Base-by-base conservation (phyloP, 306 rosid genomes). In the Quercus glauca region DNA sequence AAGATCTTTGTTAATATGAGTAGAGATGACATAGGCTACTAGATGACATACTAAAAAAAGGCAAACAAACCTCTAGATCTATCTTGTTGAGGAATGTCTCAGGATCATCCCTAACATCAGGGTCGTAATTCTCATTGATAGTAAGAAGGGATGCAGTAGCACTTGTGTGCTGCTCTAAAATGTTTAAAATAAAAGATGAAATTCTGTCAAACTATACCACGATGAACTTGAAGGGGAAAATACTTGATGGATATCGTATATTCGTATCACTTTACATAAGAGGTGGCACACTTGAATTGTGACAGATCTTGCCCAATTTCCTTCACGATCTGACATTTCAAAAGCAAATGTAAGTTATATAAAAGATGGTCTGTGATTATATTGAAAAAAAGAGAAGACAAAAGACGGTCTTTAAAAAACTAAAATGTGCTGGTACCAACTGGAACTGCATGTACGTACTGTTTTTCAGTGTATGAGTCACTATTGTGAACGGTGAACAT, bases 41-140 rank as follows among this genome's bases (percentile, higher is more conserved):
- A 79, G n/a, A 43, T 21, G 28, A 55, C 26, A 33, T 33, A 33
- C 37, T 67, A 17, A 58, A 69, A 35, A 14, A 5, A 53, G 58
- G 41, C 6, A 60, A 51, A 77, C 69, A 25, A 82, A 92, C 99
- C 97, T 92, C 99, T 1, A 97, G 98, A 76, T 92, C 98, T 25
- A 95, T 73, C 35, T 58, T 79, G 73, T 86, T 88, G 69, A 92
- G 99, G 79, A 91, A 95, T n/a, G 95, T 89, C 83, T 95, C 97
- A 5, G 97, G 90, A 68, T 92, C 98, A 31, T 74, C 80, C 56
- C 97, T 91, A 35, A 95, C 98, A 89, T 95, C 97, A 20, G 96
- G 82, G 76, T 95, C 98, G 37, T 95, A 95, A 70, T 95, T 95
- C 85, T 95, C 99, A 52, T 95, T 95, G 86, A 95, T 92, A 28